These are phyloP conservation scores for Elongisporangium undulatum DNA, from an alignment of 352 stramenopile genomes.

Conservation along the genomic window DNA sequence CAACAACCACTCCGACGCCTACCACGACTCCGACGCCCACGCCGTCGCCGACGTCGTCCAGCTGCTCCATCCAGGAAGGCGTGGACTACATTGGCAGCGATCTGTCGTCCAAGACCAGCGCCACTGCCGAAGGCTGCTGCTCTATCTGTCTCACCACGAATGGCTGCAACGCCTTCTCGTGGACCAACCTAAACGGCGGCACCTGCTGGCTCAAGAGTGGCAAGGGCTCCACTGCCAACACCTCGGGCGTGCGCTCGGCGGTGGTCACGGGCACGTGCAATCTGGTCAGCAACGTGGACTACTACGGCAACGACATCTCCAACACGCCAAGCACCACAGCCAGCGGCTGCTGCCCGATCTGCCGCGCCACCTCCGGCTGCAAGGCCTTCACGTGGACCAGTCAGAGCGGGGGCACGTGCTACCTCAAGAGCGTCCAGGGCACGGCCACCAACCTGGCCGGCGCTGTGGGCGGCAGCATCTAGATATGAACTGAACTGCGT, in stretches of 20 bases:
- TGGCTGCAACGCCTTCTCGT: slow-evolving; percentile 44
- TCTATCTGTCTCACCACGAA: slow-evolving; percentile 18
- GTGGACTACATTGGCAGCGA: slow-evolving; percentile 27
- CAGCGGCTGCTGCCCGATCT: slow-evolving; percentile 23
- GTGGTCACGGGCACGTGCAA: slow-evolving; percentile 15
- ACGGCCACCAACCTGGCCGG: slow-evolving; percentile 8
- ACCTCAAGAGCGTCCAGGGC: slow-evolving; percentile 35
- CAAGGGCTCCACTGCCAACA: slow-evolving; percentile 15
- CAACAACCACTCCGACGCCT: background rate
- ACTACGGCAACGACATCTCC: slow-evolving; percentile 25
- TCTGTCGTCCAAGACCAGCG: slow-evolving; percentile 10
- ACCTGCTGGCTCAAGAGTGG: slow-evolving; percentile 55
- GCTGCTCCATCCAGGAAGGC: slow-evolving; percentile 23
- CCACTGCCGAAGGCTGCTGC: slow-evolving; percentile 23
- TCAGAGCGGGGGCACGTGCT: slow-evolving; percentile 49
- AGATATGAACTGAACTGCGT: background rate
- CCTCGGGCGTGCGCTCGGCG: slow-evolving; percentile 11
- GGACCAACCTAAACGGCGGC: slow-evolving; percentile 38
- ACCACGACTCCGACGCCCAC: background rate
- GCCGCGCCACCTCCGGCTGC: slow-evolving; percentile 18
- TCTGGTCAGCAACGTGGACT: slow-evolving; percentile 28
- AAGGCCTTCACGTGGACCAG: slow-evolving; percentile 51
- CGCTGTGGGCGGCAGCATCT: slow-evolving; percentile 23
- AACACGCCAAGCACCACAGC: slow-evolving; percentile 16
- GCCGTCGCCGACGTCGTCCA: slow-evolving; percentile 4